Base-by-base conservation (phyloP, 768 basidiomycete species). In the Mycena maculata region DNA sequence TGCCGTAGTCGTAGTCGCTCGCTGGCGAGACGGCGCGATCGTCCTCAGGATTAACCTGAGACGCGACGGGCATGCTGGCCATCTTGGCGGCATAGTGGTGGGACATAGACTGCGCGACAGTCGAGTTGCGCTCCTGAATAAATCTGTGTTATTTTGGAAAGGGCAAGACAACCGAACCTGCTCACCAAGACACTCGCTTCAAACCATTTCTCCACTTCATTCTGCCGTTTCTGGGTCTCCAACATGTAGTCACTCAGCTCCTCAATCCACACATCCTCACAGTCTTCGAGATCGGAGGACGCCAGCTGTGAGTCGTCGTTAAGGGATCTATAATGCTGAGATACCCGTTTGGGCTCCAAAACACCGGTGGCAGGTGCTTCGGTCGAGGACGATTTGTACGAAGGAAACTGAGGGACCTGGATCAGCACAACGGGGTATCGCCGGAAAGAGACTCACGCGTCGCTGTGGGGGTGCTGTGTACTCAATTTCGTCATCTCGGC, bases 261-360 rank as follows among this genome's bases (percentile, higher is more conserved):
- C 27, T 81, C 84, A 47, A 82, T 79, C 94, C 94, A 95, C 18
- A 95, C 74, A 65, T 94, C 93, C 70, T 86, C 85, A 69, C 89
- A 93, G 65, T 94, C 93, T 30, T 93, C 92, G 67, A 95, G 80
- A 82, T 95, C 93, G 23, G 93, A 94, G 20, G 92, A 92, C 13
- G 80, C 77, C 15, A 86, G 79, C 41, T 80, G 78, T 33, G 88
- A 86, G 60, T 84, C 82, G 38, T 75, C 77, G 50, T 76, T 62
- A 8, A 69, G 68, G 55, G 65, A 71, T 73, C 79, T 58, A 69
- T 79, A 60, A 70, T 77, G 73, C 73, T 75, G 61, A 49, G 62
- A 60, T 69, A 69, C 72, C 45, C 74, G 62, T 45, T 77, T 76
- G 18, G 72, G 62, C 27, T 80, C 72, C 12, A 74, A 63, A 23